phyloP scores from a whole-genome alignment of 179 eudicot genomes.

The Actinidia polygama region DNA sequence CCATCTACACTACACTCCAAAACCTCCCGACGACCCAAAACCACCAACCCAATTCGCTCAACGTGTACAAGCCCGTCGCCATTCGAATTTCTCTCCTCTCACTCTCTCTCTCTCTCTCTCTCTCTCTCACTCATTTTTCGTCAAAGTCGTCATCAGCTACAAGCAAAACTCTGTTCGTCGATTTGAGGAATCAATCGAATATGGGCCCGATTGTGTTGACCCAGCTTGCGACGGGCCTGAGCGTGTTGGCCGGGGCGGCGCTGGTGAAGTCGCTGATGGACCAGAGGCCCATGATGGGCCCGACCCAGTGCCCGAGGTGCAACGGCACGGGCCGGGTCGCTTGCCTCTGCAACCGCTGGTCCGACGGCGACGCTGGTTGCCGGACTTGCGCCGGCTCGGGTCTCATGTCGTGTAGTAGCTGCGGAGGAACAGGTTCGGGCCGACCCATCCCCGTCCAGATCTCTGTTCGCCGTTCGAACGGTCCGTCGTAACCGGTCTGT shows the following conservation, averaged over 20 bases:
- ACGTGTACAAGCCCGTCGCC: not conserved
- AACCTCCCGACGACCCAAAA: not conserved
- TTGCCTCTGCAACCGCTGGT: conserved; percentile 83
- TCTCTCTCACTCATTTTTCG: not conserved
- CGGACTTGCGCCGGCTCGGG: conserved; percentile 83
- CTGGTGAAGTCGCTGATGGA: conserved; percentile 70
- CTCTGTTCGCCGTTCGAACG: conserved; percentile 45
- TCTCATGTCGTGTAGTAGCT: conserved; percentile 67
- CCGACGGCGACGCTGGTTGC: conserved; percentile 85
- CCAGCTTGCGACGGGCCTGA: conserved; percentile 77
- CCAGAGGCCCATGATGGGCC: conserved; percentile 67
- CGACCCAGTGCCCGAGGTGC: conserved; percentile 64
- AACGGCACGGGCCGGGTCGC: conserved; percentile 82
- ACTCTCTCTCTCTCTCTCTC: not conserved
- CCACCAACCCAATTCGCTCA: not conserved
- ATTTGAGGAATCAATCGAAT: not conserved
- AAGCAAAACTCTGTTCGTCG: not conserved
- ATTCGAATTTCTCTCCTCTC: not conserved
- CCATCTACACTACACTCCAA: not conserved
- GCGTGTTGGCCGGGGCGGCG: conserved; percentile 80
- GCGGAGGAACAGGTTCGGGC: conserved; percentile 96
- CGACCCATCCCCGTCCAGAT: conserved; percentile 77
- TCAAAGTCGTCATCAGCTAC: not conserved
- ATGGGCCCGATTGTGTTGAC: conserved; percentile 82
- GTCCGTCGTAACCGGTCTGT: conserved; percentile 22